Base-by-base conservation (phyloP, 2,329 filamentous ascomycete genomes). In the Phialophora expanda region DNA sequence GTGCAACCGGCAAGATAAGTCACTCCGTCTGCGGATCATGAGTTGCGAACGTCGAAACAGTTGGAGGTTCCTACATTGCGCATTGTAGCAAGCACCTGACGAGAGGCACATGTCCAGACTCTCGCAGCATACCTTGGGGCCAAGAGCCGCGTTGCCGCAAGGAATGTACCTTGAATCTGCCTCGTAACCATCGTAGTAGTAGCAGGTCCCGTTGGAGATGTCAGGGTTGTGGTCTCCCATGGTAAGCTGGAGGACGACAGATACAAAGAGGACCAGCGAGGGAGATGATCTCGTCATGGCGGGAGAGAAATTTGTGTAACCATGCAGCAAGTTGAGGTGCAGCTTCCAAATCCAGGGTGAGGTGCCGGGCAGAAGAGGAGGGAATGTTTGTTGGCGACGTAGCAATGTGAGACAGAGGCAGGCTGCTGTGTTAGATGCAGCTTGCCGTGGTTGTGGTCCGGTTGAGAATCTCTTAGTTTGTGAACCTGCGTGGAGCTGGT, bases 1-100 rank as follows among this genome's bases (percentile, higher is more conserved):
- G 72, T 73, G 50, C 71, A 73, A 48, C 72, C 72, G 20, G 70
- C 68, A 5, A 72, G 56, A 57, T 73, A 73, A 11, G 71, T 73
- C 20, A 71, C 69, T 20, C 67, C 65, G 56, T 65, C 67, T 70
- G 24, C 12, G 9, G 30, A 38, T 8, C 14, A 44, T 70, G 48
- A 71, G 64, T 9, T 38, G 24, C 30, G n/a, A 12, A 38, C 22
- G n/a, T 34, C 26, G 11, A 50, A 28, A 24, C 1, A 17, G 24
- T 12, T 5, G 12, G 22, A 51, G 14, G n/a, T 5, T n/a, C 34
- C 46, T 62, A 69, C 66, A 68, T 61, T 68, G 60, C 51, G 61
- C 65, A 41, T 72, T 68, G 60, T 69, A 72, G 62, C 72, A 73
- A 34, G 71, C 70, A 53, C 66, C 65, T 17, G 68, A 65, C 11